phyloP scores from a whole-genome alignment of 2,329 filamentous ascomycete species.

The Calonectria hawksworthii region DNA sequence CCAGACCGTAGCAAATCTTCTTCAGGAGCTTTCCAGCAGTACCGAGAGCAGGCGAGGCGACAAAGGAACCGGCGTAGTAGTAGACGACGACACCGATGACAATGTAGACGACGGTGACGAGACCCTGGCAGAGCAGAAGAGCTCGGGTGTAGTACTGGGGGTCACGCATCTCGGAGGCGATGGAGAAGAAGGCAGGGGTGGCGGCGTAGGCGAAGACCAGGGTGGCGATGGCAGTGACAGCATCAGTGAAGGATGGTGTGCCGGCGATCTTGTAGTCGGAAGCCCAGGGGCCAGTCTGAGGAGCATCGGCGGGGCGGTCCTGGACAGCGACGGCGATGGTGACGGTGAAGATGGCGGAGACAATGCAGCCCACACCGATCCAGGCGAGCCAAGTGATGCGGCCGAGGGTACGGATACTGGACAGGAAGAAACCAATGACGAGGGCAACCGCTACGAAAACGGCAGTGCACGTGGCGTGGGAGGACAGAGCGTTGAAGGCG shows the following conservation, averaged over 20 bases:
- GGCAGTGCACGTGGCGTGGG: not conserved
- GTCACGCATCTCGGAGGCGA: conserved; percentile 5
- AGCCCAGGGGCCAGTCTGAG: not conserved
- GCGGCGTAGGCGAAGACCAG: conserved; percentile 10
- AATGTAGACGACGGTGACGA: conserved; percentile 6
- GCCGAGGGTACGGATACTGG: not conserved
- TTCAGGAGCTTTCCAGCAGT: conserved; percentile 7
- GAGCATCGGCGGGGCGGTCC: conserved; percentile 10
- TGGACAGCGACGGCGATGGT: conserved; percentile 15
- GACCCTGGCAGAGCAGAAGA: conserved; percentile 1
- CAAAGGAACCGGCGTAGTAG: conserved; percentile 3
- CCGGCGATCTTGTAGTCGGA: not conserved
- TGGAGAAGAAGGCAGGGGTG: conserved; percentile 8
- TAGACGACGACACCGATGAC: not conserved
- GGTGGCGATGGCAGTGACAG: not conserved
- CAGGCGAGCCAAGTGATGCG: not conserved
- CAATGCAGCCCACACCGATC: conserved; percentile 4
- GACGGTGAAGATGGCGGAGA: conserved; percentile 3
- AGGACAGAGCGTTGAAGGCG: not conserved
- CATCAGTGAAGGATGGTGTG: conserved; percentile 2
- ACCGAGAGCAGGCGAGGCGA: conserved; percentile 1
- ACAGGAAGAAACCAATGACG: not conserved
- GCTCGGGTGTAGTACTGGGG: conserved; percentile 5
- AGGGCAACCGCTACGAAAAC: not conserved
- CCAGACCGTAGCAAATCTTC: conserved; percentile 2